Conservation (phyloP, 495 filamentous ascomycete genomes). For the Penicilliopsis zonata region DNA sequence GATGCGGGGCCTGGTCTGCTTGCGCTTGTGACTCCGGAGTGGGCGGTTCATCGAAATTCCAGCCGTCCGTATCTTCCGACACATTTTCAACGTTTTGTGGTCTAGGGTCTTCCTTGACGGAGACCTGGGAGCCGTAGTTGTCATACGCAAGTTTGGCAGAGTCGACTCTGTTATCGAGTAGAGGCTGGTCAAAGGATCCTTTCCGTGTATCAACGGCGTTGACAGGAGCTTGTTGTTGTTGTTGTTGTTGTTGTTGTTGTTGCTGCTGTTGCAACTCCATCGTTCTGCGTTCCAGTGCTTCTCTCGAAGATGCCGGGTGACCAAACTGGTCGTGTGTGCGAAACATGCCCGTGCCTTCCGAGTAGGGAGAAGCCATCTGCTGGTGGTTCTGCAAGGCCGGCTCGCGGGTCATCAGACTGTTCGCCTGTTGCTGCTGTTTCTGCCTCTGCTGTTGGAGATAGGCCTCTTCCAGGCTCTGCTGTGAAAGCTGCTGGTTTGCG, state of each 20-base stretch:
- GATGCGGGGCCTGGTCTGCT: slow-evolving; percentile 39
- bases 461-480: slow-evolving; percentile 38
- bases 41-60: slow-evolving; percentile 77
- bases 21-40: slow-evolving; percentile 31
- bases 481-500: slow-evolving; percentile 31
- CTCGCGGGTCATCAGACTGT: slow-evolving; percentile 34
- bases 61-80: slow-evolving; percentile 56
- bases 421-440: slow-evolving; percentile 32
- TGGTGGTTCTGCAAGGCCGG: slow-evolving; percentile 35
- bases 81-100: slow-evolving; percentile 21
- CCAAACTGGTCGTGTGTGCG: slow-evolving; percentile 21
- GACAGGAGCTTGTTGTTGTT: slow-evolving; percentile 21
- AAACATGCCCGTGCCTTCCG: slow-evolving; percentile 26
- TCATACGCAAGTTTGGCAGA: slow-evolving; percentile 47
- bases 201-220: slow-evolving; percentile 28
- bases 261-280: slow-evolving; percentile 28
- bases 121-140: slow-evolving; percentile 36
- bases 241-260: too few species aligned
- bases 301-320: slow-evolving; percentile 12
- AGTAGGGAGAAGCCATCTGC: slow-evolving; percentile 27
- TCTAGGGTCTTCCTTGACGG: slow-evolving; percentile 21
- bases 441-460: slow-evolving; percentile 35
- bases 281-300: slow-evolving; percentile 23
- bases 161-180: slow-evolving; percentile 42
- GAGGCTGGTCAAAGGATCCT: slow-evolving; percentile 22